Evolutionary conservation across 805 yeast species (phyloP).

Genomic region (Starmerella kuoi): DNA sequence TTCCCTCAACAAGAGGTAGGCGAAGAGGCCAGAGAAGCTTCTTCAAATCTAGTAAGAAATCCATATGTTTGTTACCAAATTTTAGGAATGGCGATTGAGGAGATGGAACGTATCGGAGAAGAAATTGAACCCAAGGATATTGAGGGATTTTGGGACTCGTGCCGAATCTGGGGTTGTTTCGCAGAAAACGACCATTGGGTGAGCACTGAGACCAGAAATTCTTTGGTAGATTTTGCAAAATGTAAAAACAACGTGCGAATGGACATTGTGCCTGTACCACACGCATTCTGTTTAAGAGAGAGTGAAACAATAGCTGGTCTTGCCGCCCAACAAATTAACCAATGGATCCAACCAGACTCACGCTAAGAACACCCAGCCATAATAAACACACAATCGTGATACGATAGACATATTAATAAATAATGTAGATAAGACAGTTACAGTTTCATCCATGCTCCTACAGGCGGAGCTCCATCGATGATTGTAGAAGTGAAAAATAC

Average conservation of each 20-base stretch:
- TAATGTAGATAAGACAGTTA: too few species aligned
- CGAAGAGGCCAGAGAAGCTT: slow-evolving; percentile 5
- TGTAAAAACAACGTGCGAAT: slow-evolving; percentile 26
- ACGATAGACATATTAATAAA: too few species aligned
- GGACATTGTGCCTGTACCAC: slow-evolving; percentile 36
- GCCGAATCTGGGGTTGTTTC: slow-evolving; percentile 42
- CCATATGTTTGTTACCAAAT: slow-evolving; percentile 42
- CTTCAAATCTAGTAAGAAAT: slow-evolving; percentile 31
- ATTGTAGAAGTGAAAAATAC: background rate
- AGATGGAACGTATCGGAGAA: slow-evolving; percentile 41
- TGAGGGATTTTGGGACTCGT: slow-evolving; percentile 37
- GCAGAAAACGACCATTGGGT: slow-evolving; percentile 61
- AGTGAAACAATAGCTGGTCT: slow-evolving; percentile 36
- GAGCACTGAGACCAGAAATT: slow-evolving; percentile 37
- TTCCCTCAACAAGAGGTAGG: slow-evolving; percentile 14
- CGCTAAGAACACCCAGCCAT: too few species aligned
- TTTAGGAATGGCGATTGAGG: slow-evolving; percentile 46
- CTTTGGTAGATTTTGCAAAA: slow-evolving; percentile 32
- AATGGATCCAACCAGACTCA: background rate
- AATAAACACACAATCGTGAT: too few species aligned
- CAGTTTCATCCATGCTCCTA: background rate
- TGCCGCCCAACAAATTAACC: slow-evolving; percentile 7
- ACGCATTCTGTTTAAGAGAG: slow-evolving; percentile 50
- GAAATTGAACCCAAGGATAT: slow-evolving; percentile 27
- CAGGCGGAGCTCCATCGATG: background rate